Conservation (phyloP, 2,329 filamentous ascomycete genomes). For the Aspergillus pseudoviridinutans region DNA sequence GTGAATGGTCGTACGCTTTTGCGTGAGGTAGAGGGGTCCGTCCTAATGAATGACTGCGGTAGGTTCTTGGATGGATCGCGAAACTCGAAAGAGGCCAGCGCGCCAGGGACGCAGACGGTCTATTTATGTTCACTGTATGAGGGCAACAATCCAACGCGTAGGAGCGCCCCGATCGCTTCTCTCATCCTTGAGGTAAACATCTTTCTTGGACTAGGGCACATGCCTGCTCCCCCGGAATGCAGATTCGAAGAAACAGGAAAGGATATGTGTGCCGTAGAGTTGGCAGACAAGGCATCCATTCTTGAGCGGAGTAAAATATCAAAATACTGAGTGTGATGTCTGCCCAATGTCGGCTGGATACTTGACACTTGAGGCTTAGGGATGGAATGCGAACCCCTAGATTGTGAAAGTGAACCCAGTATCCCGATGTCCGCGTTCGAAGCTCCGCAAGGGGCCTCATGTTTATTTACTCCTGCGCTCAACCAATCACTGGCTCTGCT, state of each 20-base stretch:
- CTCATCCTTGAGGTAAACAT: conserved; percentile 14
- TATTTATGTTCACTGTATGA: neutral
- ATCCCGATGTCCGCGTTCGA: neutral
- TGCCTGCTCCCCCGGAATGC: conserved; percentile 1
- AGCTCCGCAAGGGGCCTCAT: neutral
- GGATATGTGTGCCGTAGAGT: neutral
- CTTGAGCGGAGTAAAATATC: neutral
- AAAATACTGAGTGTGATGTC: too few species aligned
- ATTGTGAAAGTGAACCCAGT: neutral
- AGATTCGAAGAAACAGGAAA: neutral
- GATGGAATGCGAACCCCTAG: neutral
- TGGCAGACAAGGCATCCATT: neutral
- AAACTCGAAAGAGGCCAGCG: neutral
- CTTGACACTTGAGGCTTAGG: neutral
- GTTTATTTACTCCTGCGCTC: neutral
- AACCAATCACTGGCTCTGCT: neutral
- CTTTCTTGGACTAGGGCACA: neutral
- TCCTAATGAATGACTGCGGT: neutral
- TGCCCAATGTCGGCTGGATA: too few species aligned
- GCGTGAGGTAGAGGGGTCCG: neutral
- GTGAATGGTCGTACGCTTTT: neutral
- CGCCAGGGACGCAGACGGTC: neutral
- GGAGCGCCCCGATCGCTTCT: neutral
- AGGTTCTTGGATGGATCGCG: neutral
- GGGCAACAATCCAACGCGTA: neutral